Conservation (phyloP, 768 basidiomycete genomes). For the Mycena metata region DNA sequence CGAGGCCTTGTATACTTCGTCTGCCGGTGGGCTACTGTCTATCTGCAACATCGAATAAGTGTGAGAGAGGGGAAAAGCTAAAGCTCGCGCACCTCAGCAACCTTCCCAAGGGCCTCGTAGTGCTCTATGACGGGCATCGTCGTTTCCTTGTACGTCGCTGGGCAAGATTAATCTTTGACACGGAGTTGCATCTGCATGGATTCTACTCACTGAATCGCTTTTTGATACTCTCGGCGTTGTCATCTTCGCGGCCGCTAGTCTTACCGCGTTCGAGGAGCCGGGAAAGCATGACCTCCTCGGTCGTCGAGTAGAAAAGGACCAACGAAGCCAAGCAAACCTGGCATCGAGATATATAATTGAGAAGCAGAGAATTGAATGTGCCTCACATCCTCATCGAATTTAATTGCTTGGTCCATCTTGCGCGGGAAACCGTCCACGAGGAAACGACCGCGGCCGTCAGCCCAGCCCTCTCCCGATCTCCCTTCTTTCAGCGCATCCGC, state of each 20-base stretch:
- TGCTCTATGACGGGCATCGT: constrained; percentile 95
- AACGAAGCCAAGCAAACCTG: constrained; percentile 86
- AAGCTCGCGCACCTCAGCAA: constrained; percentile 72
- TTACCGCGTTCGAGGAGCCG: constrained; percentile 92
- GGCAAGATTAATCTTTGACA: not conserved
- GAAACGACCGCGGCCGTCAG: constrained; percentile 83
- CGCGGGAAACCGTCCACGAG: constrained; percentile 97
- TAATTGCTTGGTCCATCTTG: constrained; percentile 97
- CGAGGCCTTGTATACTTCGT: constrained; percentile 56
- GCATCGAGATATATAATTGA: constrained; percentile 6
- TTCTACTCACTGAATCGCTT: constrained; percentile 93
- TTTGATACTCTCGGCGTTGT: constrained; percentile 93
- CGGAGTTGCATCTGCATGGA: not conserved
- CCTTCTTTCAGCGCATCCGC: constrained; percentile 63
- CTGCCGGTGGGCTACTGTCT: constrained; percentile 67
- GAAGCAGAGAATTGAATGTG: constrained; percentile 4
- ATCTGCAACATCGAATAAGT: constrained; percentile 63
- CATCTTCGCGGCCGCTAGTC: constrained; percentile 96
- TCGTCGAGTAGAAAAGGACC: constrained; percentile 89
- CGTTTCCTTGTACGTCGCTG: constrained; percentile 87
- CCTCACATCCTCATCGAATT: constrained; percentile 87
- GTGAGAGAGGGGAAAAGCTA: constrained; percentile 1
- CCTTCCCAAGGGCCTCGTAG: constrained; percentile 76
- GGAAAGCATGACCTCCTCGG: constrained; percentile 87
- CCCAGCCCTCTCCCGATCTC: constrained; percentile 70